phyloP scores from a whole-genome alignment of 768 basidiomycete genomes.

The Serpula lacrymans region DNA sequence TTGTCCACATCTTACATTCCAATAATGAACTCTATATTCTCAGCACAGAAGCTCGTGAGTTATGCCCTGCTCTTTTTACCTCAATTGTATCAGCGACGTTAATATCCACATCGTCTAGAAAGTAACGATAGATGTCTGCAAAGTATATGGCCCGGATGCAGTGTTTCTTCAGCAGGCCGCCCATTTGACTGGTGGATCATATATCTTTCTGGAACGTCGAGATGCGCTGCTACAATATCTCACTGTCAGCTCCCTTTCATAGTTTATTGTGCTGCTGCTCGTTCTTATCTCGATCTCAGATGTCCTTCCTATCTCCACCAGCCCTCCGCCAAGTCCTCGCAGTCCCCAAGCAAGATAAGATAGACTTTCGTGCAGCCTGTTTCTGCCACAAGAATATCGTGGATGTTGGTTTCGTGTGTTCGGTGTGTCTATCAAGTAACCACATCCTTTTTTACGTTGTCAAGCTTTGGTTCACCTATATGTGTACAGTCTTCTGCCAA shows the following conservation, averaged over 20 bases:
- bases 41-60: constrained; percentile 92
- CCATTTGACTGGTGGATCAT: constrained; percentile 92
- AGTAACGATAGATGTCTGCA: constrained; percentile 95
- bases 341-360: constrained; percentile 89
- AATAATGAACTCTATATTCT: constrained; percentile 99
- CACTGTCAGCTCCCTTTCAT: constrained; percentile 45
- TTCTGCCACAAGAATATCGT: constrained; percentile 98
- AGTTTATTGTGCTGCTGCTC: constrained; percentile 3
- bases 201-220: constrained; percentile 77
- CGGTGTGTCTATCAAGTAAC: constrained; percentile 93
- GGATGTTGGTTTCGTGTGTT: constrained; percentile 96
- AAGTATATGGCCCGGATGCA: constrained; percentile 83
- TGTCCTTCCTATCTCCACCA: constrained; percentile 74
- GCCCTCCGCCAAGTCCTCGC: constrained; percentile 73
- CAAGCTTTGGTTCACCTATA: constrained; percentile 1
- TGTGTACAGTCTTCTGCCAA: constrained; percentile 78
- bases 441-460: constrained; percentile 11
- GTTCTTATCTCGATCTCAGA: constrained; percentile 44
- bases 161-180: constrained; percentile 98
- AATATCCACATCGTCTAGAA: constrained; percentile 48
- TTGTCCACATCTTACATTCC: constrained; percentile 90
- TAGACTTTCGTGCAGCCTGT: constrained; percentile 96
- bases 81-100: constrained; percentile 1
- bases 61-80: constrained; percentile 4
- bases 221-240: constrained; percentile 92